Evolutionary conservation across 768 basidiomycete genomes (phyloP).

Genomic region (Lentinula aciculospora): DNA sequence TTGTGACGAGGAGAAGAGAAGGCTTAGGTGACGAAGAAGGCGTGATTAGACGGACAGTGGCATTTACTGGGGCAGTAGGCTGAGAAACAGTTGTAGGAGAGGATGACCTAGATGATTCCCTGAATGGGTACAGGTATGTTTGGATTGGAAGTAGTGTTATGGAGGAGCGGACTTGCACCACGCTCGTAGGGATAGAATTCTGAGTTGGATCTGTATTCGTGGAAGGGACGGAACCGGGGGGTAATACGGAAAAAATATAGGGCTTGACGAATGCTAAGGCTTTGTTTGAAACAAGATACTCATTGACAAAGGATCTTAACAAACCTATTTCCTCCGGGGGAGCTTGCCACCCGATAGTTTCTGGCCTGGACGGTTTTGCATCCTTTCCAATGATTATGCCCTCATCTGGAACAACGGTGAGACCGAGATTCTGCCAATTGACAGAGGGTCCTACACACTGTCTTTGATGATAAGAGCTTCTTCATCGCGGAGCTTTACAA

Average conservation of each 20-base stretch:
- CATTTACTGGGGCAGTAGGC: conserved; percentile 27
- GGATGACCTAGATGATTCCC: conserved; percentile 21
- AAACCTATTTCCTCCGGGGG: conserved; percentile 78
- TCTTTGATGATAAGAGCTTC: conserved; percentile 77
- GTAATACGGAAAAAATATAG: conserved; percentile 72
- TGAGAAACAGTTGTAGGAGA: conserved; percentile 14
- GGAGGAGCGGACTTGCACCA: conserved; percentile 68
- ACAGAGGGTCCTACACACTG: conserved; percentile 40
- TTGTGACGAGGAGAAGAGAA: conserved; percentile 58
- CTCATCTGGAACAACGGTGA: conserved; percentile 39
- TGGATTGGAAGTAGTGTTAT: conserved; percentile 59
- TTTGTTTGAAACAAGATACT: background rate
- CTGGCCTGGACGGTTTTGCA: conserved; percentile 43
- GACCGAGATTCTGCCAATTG: background rate
- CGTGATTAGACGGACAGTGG: conserved; percentile 60
- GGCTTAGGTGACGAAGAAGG: conserved; percentile 47
- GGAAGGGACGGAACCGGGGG: conserved; percentile 52
- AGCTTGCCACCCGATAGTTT: conserved; percentile 66
- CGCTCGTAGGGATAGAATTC: conserved; percentile 38
- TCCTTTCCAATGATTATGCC: conserved; percentile 61
- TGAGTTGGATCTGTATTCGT: conserved; percentile 18
- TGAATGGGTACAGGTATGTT: conserved; percentile 60
- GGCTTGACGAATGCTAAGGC: conserved; percentile 63
- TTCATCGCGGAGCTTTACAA: conserved; percentile 46
- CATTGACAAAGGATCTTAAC: conserved; percentile 8